phyloP scores from a whole-genome alignment of 495 filamentous ascomycete species.

The Talaromyces liani region DNA sequence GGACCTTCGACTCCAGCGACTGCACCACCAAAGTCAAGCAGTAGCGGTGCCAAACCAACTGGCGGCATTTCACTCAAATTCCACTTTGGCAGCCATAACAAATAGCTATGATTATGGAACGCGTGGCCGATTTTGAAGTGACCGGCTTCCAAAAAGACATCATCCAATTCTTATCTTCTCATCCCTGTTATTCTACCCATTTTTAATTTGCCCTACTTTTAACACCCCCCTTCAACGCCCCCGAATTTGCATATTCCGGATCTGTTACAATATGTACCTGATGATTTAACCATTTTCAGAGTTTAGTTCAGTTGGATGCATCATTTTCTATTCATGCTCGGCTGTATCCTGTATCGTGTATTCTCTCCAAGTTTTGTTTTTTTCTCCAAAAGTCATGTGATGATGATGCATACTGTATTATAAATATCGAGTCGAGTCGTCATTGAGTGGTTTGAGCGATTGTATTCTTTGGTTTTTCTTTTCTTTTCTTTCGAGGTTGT shows the following conservation, averaged over 20 bases:
- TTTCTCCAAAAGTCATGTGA: background rate
- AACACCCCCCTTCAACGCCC: background rate
- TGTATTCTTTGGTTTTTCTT: background rate
- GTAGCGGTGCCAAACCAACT: background rate
- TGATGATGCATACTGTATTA: slow-evolving; percentile 3
- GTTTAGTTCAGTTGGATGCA: background rate
- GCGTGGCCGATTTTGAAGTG: background rate
- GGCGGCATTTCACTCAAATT: background rate
- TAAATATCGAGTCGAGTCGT: background rate
- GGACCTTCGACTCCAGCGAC: background rate
- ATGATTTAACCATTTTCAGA: background rate
- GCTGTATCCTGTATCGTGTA: background rate
- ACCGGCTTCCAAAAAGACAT: too few species aligned
- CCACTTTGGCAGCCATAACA: background rate
- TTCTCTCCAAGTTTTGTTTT: too few species aligned
- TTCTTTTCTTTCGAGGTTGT: background rate
- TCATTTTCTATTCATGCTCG: background rate
- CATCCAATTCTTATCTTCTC: background rate
- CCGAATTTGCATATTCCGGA: background rate
- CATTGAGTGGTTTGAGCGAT: background rate
- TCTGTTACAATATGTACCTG: background rate
- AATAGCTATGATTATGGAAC: background rate
- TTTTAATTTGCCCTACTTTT: background rate
- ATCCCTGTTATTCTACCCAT: background rate
- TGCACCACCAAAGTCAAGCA: background rate